Base-by-base conservation (phyloP, 352 stramenopile genomes). In the Saprolegnia parasitica region DNA sequence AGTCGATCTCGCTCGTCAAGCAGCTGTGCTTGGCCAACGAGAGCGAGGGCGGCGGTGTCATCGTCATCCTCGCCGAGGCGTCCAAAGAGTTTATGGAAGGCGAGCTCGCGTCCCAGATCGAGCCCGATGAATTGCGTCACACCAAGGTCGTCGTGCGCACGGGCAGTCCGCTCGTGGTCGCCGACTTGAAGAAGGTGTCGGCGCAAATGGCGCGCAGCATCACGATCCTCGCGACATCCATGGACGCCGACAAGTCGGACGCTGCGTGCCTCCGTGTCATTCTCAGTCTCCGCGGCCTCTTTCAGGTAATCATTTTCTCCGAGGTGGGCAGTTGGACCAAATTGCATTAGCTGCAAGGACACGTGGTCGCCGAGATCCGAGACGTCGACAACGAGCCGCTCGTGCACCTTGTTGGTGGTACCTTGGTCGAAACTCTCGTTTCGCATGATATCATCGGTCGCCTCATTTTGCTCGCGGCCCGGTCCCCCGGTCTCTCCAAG, bases 371-470 rank as follows among this genome's bases (percentile, higher is more conserved):
- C 10, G 89, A 96, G 64, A 75, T 96, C 42, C 83, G 87, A 1
- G 89, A 96, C 60, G 86, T 96, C n/a, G 89, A 96, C 72, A 96
- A 96, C 67, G 79, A 91, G 23, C 82, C 85, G 15, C 72, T 96
- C 24, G 76, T 96, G n/a, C 71, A 81, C 20, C 79, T 96, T 13
- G 87, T 96, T 15, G 88, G 84, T 4, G 84, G 84, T 24, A 76
- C 92, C 37, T 76, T 83, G 15, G 83, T 94, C 1, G 87, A 96
- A 63, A 91, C 91, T 1, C 58, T 96, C 4, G 88, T 96, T 9
- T 93, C 86, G 1, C 86, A 96, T 61, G 89, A 96, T 61, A 83
- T 96, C 21, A 95, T 96, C 56, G 88, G 89, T 0, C 83, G 89
- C 11, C 73, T 96, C 15, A 91, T 96, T 56, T 68, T 96, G 18